Evolutionary conservation across 495 filamentous ascomycete species (phyloP).

Genomic region (Platismatia glauca): DNA sequence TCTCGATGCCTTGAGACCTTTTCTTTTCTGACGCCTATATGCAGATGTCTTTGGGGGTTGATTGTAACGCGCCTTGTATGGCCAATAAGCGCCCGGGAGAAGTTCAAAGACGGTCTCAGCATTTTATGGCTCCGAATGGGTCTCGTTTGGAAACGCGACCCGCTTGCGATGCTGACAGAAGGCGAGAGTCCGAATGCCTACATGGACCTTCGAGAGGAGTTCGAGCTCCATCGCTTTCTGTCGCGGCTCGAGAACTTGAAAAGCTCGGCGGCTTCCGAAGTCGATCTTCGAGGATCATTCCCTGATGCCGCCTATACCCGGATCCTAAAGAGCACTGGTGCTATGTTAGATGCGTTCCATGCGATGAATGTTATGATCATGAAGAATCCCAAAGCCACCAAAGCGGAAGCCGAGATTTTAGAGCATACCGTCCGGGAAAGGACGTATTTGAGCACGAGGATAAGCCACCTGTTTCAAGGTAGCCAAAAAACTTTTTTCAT

Average conservation of each 20-base stretch:
- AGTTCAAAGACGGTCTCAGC: conserved; percentile 77
- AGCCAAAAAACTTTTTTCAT: conserved; percentile 17
- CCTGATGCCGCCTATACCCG: conserved; percentile 56
- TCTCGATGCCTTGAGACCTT: not conserved
- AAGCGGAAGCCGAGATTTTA: conserved; percentile 71
- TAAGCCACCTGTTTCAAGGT: conserved; percentile 88
- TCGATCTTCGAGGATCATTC: conserved; percentile 78
- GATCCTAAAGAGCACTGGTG: conserved; percentile 67
- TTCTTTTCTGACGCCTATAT: not conserved
- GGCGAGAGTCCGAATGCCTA: conserved; percentile 50
- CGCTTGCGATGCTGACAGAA: conserved; percentile 62
- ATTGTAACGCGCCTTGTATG: conserved; percentile 83
- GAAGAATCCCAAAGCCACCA: conserved; percentile 65
- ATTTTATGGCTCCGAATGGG: conserved; percentile 87
- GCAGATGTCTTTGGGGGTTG: conserved; percentile 73
- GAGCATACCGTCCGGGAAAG: conserved; percentile 73
- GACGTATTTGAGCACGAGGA: conserved; percentile 66
- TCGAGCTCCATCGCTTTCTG: conserved; percentile 53
- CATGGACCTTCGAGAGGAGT: conserved; percentile 74
- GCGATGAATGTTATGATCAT: conserved; percentile 89
- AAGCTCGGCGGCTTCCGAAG: conserved; percentile 66
- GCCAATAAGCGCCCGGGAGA: conserved; percentile 80
- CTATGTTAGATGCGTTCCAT: conserved; percentile 84
- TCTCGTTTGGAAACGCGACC: conserved; percentile 96
- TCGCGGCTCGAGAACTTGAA: conserved; percentile 63